Evolutionary conservation across 164 flowering plant genomes (phyloP).

Genomic region (Chimonanthus salicifolius): DNA sequence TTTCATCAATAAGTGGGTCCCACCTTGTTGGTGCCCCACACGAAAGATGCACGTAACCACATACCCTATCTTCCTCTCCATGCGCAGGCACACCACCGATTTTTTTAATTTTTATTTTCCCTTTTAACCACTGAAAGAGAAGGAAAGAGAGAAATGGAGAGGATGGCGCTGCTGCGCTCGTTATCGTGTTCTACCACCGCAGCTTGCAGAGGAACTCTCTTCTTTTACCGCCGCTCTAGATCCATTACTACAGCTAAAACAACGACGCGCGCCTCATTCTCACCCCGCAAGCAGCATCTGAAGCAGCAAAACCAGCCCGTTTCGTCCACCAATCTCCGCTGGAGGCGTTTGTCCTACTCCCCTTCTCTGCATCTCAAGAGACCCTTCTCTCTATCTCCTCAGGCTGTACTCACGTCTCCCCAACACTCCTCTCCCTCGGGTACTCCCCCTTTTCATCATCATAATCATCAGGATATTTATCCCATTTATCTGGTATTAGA

Average conservation of each 20-base stretch:
- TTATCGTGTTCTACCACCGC: slow-evolving; percentile 27
- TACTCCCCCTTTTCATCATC: no score
- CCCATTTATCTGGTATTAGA: background rate
- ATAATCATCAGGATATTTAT: no score
- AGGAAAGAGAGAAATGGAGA: slow-evolving; percentile 39
- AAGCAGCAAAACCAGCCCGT: slow-evolving; percentile 14
- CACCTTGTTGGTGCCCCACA: no score
- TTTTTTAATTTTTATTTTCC: background rate
- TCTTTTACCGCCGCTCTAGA: slow-evolving; percentile 19
- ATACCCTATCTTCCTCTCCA: no score
- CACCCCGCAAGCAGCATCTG: slow-evolving; percentile 11
- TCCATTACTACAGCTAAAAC: slow-evolving; percentile 1
- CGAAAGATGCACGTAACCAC: no score
- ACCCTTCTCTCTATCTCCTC: slow-evolving; percentile 45
- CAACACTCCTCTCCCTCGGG: slow-evolving; percentile 29
- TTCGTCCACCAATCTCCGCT: slow-evolving; percentile 20
- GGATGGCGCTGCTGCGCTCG: slow-evolving; percentile 52
- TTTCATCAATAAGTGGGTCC: no score
- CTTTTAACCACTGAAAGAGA: background rate
- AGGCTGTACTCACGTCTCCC: slow-evolving; percentile 53
- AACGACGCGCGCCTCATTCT: background rate
- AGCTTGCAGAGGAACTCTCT: slow-evolving; percentile 28
- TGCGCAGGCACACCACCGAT: no score
- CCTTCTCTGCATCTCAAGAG: slow-evolving; percentile 23
- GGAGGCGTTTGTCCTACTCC: slow-evolving; percentile 17